Percentiles rank a stretch among this genome's conserved stretches.
These are phyloP conservation scores for Tetrahymena malaccensis DNA, from an alignment of 73 alveolate genomes.

Conservation along the genomic window DNA sequence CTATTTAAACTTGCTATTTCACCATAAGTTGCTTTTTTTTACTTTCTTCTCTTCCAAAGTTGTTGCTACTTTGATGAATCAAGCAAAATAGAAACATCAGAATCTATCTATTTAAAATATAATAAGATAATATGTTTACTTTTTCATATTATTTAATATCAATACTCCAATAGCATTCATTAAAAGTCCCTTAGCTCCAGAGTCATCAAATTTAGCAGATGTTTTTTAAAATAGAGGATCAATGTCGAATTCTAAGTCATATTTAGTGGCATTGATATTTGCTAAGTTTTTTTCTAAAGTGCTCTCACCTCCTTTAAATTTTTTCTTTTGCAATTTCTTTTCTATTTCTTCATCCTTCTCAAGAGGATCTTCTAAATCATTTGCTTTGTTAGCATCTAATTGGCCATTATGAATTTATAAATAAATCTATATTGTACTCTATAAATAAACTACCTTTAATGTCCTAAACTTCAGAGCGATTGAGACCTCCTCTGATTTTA, in stretches of 20 bases:
- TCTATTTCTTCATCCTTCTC: slow-evolving; percentile 53
- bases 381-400: slow-evolving; percentile 14
- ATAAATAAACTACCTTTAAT: not conserved
- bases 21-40: not conserved
- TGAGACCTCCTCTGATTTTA: slow-evolving; percentile 48
- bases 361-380: slow-evolving; percentile 24
- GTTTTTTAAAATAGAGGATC: slow-evolving; percentile 70
- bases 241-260: slow-evolving; percentile 75
- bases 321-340: slow-evolving; percentile 35
- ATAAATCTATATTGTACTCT: not conserved
- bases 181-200: slow-evolving; percentile 67
- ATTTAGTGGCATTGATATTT: slow-evolving; percentile 68
- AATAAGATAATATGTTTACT: not conserved
- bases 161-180: slow-evolving; percentile 70
- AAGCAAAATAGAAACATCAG: not conserved
- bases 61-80: not conserved
- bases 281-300: slow-evolving; percentile 73
- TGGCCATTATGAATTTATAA: not conserved
- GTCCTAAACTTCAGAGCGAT: slow-evolving; percentile 16
- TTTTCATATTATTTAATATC: not conserved
- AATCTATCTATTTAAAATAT: not conserved
- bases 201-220: slow-evolving; percentile 82
- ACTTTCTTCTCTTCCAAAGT: not conserved
- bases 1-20: not conserved
- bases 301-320: slow-evolving; percentile 66